Percentiles rank a stretch among this genome's conserved stretches.
phyloP scores from a whole-genome alignment of 371 early-diverging fungal species.

The Synchytrium microbalum region DNA sequence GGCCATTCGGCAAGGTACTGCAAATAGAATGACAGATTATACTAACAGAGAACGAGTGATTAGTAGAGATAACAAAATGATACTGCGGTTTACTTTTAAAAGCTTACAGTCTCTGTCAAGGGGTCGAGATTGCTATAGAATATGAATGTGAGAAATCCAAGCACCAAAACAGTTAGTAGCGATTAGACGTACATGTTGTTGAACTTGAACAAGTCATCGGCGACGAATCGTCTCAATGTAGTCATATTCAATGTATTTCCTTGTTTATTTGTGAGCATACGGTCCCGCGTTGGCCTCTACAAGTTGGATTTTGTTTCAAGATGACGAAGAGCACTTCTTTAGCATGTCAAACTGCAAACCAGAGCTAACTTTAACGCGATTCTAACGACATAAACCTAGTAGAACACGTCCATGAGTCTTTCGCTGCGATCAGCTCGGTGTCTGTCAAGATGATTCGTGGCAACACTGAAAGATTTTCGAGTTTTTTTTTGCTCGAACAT shows the following conservation, averaged over 20 bases:
- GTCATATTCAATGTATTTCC: slow-evolving; percentile 42
- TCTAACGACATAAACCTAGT: too few relatives aligned
- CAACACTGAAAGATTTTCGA: background rate
- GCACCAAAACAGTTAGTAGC: background rate
- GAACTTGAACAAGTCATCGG: slow-evolving; percentile 82
- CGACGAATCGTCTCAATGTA: slow-evolving; percentile 59
- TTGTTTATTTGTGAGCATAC: background rate
- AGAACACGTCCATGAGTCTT: too few relatives aligned
- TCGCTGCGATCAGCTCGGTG: too few relatives aligned
- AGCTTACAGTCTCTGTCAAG: slow-evolving; percentile 77
- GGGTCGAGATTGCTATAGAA: slow-evolving; percentile 69
- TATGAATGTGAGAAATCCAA: background rate
- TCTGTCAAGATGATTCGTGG: too few relatives aligned
- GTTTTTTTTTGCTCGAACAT: background rate
- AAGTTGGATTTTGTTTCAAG: too few relatives aligned
- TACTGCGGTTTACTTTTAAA: background rate
- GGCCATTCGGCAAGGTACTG: slow-evolving; percentile 92
- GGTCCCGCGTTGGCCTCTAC: too few relatives aligned
- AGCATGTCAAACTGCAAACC: too few relatives aligned
- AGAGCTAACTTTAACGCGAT: too few relatives aligned
- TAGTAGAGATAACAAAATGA: background rate
- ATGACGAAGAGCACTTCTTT: too few relatives aligned
- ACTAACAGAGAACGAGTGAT: slow-evolving; percentile 38
- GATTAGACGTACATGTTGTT: slow-evolving; percentile 65
- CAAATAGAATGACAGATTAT: slow-evolving; percentile 89